A percentile compares a stretch with the other conserved stretches of the same genome.
phyloP scores from a whole-genome alignment of 1,139 yeast genomes.

The Pichia sp. region DNA sequence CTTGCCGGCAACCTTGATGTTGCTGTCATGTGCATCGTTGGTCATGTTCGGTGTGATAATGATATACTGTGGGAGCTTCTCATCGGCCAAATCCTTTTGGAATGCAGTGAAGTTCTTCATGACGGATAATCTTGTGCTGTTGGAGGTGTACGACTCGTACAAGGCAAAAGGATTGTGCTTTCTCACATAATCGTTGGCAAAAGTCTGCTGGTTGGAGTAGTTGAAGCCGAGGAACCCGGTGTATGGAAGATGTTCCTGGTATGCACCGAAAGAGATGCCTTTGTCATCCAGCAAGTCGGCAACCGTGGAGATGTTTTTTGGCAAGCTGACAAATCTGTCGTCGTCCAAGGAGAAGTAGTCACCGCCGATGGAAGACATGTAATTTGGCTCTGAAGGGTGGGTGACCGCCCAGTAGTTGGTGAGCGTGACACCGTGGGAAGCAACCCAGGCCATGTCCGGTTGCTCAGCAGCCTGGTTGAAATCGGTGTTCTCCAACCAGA shows the following conservation, averaged over 20 bases:
- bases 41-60: conserved; percentile 50
- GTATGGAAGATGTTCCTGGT: conserved; percentile 48
- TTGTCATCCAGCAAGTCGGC: conserved; percentile 43
- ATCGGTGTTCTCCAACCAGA: conserved; percentile 50
- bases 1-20: conserved; percentile 40
- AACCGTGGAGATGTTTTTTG: conserved; percentile 42
- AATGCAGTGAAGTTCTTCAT: conserved; percentile 45
- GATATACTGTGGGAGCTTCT: conserved; percentile 45
- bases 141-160: conserved; percentile 37
- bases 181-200: conserved; percentile 45
- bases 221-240: conserved; percentile 46
- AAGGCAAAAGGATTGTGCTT: conserved; percentile 46
- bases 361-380: conserved; percentile 45
- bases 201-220: conserved; percentile 39
- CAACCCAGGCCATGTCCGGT: conserved; percentile 38
- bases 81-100: conserved; percentile 36
- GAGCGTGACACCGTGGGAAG: conserved; percentile 41
- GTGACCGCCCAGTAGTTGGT: conserved; percentile 48
- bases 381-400: conserved; percentile 52
- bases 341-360: conserved; percentile 44
- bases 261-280: conserved; percentile 47
- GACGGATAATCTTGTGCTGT: conserved; percentile 36
- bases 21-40: conserved; percentile 47
- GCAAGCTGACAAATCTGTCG: conserved; percentile 41
- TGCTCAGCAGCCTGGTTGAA: conserved; percentile 45